A percentile compares a stretch with the other conserved stretches of the same genome.
phyloP scores from a whole-genome alignment of 139 green algal species.

The Asterochloris sp. region DNA sequence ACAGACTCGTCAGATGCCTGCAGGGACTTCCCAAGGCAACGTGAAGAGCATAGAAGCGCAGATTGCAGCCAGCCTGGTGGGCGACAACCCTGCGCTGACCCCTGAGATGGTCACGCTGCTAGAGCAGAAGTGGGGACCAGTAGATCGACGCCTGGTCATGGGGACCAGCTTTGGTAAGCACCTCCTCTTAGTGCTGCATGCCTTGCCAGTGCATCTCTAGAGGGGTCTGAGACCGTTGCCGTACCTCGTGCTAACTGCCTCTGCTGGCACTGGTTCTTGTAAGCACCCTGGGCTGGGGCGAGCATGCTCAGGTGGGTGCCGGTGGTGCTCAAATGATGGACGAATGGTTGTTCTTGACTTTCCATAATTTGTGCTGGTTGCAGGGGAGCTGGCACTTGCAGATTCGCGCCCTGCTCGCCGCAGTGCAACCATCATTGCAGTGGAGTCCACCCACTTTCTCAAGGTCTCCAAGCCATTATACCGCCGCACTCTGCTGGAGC shows the following conservation, averaged over 20 bases:
- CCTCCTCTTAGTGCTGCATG: too few species aligned
- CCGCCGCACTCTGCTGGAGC: constrained; percentile 3
- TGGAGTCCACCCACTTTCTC: constrained; percentile 8
- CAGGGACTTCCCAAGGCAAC: neutral
- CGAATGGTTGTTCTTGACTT: too few species aligned
- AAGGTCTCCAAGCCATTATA: constrained; percentile 11
- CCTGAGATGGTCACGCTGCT: constrained; percentile 1
- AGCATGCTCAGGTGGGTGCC: too few species aligned
- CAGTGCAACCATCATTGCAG: constrained; percentile 7
- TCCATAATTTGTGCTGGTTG: too few species aligned
- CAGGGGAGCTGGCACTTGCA: constrained; percentile 9
- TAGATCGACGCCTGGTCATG: constrained; percentile 2
- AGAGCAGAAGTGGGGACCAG: constrained; percentile 6
- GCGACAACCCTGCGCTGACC: constrained; percentile 16
- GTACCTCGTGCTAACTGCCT: too few species aligned
- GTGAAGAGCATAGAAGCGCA: neutral
- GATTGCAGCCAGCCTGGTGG: constrained; percentile 11
- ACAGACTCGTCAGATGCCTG: neutral
- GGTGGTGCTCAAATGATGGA: too few species aligned
- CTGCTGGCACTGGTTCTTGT: too few species aligned
- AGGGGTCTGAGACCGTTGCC: too few species aligned
- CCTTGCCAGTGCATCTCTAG: too few species aligned
- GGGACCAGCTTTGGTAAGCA: constrained; percentile 9
- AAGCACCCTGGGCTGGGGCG: too few species aligned
- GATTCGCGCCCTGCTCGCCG: neutral